Evolutionary conservation across 257 asterid genomes (phyloP).

Genomic region (Solanum microdontum): DNA sequence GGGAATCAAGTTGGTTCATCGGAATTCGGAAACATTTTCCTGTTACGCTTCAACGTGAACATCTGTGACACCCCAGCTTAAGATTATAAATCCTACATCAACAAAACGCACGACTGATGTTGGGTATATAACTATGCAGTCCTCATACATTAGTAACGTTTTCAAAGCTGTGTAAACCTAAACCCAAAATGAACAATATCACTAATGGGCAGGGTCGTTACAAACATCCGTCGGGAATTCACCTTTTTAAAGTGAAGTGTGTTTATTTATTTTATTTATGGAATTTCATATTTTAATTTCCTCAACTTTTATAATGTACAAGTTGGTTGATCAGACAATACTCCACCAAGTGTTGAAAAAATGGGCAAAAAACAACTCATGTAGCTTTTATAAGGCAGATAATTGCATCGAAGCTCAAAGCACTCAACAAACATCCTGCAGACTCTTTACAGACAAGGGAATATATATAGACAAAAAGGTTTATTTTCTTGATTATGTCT

Average conservation of each 20-base stretch:
- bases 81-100: no score
- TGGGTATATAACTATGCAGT: neutral
- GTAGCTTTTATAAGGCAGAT: neutral
- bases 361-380: neutral
- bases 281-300: neutral
- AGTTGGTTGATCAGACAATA: neutral
- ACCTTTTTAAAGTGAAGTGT: neutral
- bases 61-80: neutral
- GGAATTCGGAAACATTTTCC: neutral
- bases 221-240: neutral
- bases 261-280: neutral
- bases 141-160: neutral
- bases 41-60: no score
- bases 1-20: neutral
- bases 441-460: neutral
- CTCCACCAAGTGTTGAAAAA: neutral
- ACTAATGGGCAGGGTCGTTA: neutral
- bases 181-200: neutral
- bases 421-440: neutral
- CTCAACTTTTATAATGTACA: neutral
- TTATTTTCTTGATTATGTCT: neutral
- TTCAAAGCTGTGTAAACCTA: neutral
- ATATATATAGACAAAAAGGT: neutral
- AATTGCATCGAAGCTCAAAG: neutral
- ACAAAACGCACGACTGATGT: rapidly evolving